Base-by-base conservation (phyloP, 805 yeast genomes). In the Candida montana region DNA sequence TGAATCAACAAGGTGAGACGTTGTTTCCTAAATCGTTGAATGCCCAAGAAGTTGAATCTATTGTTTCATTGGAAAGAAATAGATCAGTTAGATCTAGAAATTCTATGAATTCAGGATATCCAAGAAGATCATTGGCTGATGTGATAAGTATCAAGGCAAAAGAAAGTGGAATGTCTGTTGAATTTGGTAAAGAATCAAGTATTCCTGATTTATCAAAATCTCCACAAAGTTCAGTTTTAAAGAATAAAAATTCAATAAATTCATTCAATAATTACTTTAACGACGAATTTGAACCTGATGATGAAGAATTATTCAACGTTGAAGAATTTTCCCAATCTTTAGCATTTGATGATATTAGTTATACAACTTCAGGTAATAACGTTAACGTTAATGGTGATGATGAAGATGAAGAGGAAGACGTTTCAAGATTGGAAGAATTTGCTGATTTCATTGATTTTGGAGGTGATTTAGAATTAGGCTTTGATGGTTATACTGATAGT, bases 1-100 rank as follows among this genome's bases (percentile, higher is more conserved):
- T 41, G 27, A 48, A 51, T 12, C 44, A 51, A 7, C 55, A 55
- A 64, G 80, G 81, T 20, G 81, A 83, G 42, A 76, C 79, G 0
- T 59, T 84, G 20, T 85, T 85, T 58, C 95, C 95, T 0, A 83
- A 80, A 55, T 74, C 78, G 3, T 64, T 85, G 26, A 81, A 72
- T 43, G 68, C 75, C 0, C 76, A 73, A 39, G 95, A 85, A 54
- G 84, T 85, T 10, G 85, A 81, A 49, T 79, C 85, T 35, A 85
- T 85, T 43, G 81, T 82, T 46, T 55, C 65, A 49, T 21, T 85
- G 33, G 95, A 85, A 58, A 69, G 90, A 45, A 75, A 83, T 7
- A 71, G 75, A 54, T 80, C 88, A 0, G 67, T 81, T 1, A 72
- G 66, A 53, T 77, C 84, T 52, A 77, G 83, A 1, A 58, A 54